Percentiles rank a stretch among this genome's conserved stretches.
These are phyloP conservation scores for Phialophora chinensis DNA, from an alignment of 2,329 filamentous ascomycete species.

Conservation along the genomic window DNA sequence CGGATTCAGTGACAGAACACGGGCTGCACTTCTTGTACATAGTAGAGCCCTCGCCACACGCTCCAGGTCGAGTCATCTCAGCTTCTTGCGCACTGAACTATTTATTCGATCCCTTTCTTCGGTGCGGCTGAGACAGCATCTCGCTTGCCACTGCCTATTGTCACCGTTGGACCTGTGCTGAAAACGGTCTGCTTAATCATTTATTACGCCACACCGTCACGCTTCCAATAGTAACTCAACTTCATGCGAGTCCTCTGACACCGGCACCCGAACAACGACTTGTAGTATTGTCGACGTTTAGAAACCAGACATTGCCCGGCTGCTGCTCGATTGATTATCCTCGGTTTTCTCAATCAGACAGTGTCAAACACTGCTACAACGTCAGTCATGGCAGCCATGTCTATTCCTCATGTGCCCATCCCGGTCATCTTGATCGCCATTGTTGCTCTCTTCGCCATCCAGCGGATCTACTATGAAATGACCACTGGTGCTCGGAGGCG, in stretches of 20 bases:
- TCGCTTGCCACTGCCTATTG: not conserved
- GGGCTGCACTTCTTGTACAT: not conserved
- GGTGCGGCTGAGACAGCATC: not conserved
- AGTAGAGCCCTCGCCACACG: not conserved
- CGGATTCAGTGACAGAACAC: not conserved
- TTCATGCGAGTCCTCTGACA: not conserved
- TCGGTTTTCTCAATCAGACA: not conserved
- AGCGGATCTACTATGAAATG: conserved; percentile 33
- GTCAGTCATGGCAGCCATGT: conserved; percentile 28
- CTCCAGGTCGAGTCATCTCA: not conserved
- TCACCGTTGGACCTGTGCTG: not conserved
- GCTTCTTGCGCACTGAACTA: not conserved
- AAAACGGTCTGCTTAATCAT: not conserved
- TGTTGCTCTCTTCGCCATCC: conserved; percentile 25
- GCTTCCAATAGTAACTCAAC: not conserved
- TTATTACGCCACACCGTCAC: not conserved
- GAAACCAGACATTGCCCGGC: not conserved
- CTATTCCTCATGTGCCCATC: conserved; percentile 19
- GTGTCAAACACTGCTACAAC: not conserved
- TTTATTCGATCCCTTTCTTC: not conserved
- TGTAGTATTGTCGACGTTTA: not conserved
- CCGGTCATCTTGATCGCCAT: conserved; percentile 25
- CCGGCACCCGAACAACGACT: not conserved
- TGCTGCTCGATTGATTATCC: not conserved
- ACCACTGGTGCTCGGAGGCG: conserved; percentile 34